Evolutionary conservation across 495 filamentous ascomycete species (phyloP), one percentile per base, ranked within the genome.

Genomic region (Penicillium flavigenum): DNA sequence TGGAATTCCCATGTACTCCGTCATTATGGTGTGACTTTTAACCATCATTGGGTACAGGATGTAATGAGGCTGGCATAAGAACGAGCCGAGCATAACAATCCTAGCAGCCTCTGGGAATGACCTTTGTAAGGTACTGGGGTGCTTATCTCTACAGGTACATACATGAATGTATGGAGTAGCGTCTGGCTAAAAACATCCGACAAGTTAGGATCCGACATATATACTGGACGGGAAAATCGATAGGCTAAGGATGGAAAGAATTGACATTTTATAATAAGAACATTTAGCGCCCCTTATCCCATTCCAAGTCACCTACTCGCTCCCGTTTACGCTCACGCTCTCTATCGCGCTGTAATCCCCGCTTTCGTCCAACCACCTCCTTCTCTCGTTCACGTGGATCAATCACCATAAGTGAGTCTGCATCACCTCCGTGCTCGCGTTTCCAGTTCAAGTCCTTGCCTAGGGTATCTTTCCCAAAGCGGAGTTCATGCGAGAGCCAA

Each of bases 381-480:
- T 82, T 85, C 51, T 88, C 86, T 63, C 88, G 92, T 74, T 93
- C 92, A 51, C 89, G 76, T 1, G 95, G 95, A 75, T 98, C 95
- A 73, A 98, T 96, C 2, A 98, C 91, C 57, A 96, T 88, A 47
- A 98, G 73, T 64, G 96, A 91, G 62, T 94, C 89, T 57, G 89
- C 88, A 46, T 91, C 90, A 48, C 91, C 88, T 60, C 91, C 89
- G 47, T 92, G 89, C 66, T 90, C 88, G 73, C 86, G 86, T 71
- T 92, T 91, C 81, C 92, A 97, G 36, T 83, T 89, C 53, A 96
- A 70, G 70, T 96, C 91, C 67, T 98, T 98, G 34, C 95, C 94
- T 3, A 96, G 71, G 55, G 86, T 87, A 67, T 98, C 95, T 58
- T 92, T 93, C 17, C 86, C 86, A 74, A 97, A 98, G 12, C 76